Base-by-base conservation (phyloP, 2,329 filamentous ascomycete genomes). In the Paracoccidioides lutzii region DNA sequence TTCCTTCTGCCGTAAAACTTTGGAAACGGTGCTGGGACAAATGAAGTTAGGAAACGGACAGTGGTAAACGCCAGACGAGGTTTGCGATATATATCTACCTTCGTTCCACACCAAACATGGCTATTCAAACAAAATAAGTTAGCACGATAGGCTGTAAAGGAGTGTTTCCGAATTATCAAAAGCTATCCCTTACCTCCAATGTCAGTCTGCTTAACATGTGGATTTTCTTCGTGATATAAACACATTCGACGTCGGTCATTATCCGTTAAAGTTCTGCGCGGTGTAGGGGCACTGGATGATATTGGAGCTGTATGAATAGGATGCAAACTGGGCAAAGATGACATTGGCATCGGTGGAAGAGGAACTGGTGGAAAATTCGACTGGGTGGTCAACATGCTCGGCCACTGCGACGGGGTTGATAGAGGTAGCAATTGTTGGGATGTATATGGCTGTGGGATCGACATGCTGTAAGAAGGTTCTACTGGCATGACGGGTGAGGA, bases 71-170 rank as follows among this genome's bases (percentile, higher is more conserved):
- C 60, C 60, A 28, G n/a, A 14, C 10, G 41, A 10, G 37, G 7
- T 35, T 38, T 45, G 44, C 30, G 10, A 45, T 42, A 55, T 75
- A 70, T 83, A 22, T 22, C 1, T 22, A 97, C 93, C 93, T 97
- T 85, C 93, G 78, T 75, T 98, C 93, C 53, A 98, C 93, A 40
- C 90, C 91, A 73, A 98, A 98, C 68, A 90, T 83, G 57, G 85
- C 86, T 87, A 50, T 42, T 40, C 44, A 55, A 49, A 57, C 30
- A 28, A 37, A 10, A 22, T 12, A 50, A 15, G 65, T 73, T 60
- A 76, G 72, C 69, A 61, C 67, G 62, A 42, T 43, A 45, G 14
- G 37, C 37, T 46, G 48, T 54, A 12, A 41, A 52, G 32, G 48
- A 41, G 32, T 38, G 12, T 38, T 49, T 10, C n/a, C 44, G 37